Evolutionary conservation across 2,329 filamentous ascomycete genomes (phyloP), one percentile per base, ranked within the genome.

Genomic region (Ophiostoma populinum): DNA sequence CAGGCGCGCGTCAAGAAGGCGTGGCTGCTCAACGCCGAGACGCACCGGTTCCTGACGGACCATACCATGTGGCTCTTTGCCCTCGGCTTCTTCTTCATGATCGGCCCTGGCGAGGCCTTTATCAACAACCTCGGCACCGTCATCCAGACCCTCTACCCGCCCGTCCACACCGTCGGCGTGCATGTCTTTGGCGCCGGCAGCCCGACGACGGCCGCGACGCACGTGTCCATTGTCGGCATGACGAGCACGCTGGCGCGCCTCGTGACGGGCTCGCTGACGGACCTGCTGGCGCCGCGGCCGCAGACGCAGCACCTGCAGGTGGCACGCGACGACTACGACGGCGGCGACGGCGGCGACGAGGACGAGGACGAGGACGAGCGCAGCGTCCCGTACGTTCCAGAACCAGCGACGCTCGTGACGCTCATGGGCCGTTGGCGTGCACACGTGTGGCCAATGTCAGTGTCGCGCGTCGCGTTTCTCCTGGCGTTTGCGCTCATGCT

Each of bases 41-140:
- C 90, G 0, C 66, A 75, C 10, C 65, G 74, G 4, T 98, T 95
- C 53, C 64, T 98, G 8, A 66, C 70, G 17, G 90, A 98, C 46
- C 75, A 70, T 40, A 94, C 85, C 10, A 95, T 95, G 87, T 98
- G 87, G 87, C 80, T 75, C 51, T 77, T 98, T 45, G 83, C 87
- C 0, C 61, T 76, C 1, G 86, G 85, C 15, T 95, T 98, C 57
- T 82, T 95, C 55, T 68, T 95, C 42, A 81, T 93, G 46, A 81
- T 86, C 36, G 90, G 90, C 0, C 87, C 90, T 0, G 87, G 86
- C n/a, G 90, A 98, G 56, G 81, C 87, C 9, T 98, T 94, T 53
- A 85, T 95, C 57, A 98, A 95, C 58, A 98, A 95, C 48, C 62
- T 98, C 8, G 90, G 90, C 24, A 94, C 86, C 17, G 77, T 98